These are phyloP conservation scores for Verticillium dahliae DNA, from an alignment of 2,329 filamentous ascomycete genomes.

Conservation along the genomic window DNA sequence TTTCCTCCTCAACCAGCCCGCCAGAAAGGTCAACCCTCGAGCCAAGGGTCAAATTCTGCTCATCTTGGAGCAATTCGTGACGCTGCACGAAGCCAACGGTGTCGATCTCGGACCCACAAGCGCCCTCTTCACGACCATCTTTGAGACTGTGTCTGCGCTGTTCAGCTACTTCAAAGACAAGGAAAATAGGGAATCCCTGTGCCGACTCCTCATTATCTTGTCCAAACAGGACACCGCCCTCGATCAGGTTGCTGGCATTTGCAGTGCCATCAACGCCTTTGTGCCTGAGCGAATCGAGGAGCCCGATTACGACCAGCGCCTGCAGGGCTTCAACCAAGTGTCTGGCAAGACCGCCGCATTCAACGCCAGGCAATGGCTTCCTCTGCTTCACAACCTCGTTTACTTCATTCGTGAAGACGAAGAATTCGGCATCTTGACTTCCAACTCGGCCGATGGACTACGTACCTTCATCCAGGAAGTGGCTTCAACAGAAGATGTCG, in stretches of 20 bases:
- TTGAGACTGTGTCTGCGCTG: constrained; percentile 67
- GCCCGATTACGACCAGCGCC: constrained; percentile 78
- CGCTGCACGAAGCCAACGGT: constrained; percentile 50
- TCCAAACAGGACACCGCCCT: constrained; percentile 57
- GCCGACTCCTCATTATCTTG: constrained; percentile 65
- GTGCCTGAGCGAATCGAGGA: constrained; percentile 68
- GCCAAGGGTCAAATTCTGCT: constrained; percentile 76
- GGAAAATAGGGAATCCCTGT: constrained; percentile 66
- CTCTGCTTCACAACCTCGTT: constrained; percentile 81
- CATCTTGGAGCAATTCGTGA: constrained; percentile 76
- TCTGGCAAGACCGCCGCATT: constrained; percentile 55
- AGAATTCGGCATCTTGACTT: constrained; percentile 75
- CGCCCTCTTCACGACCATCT: constrained; percentile 56
- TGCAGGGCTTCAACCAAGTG: constrained; percentile 69
- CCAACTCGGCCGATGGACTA: constrained; percentile 75
- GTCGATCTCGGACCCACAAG: constrained; percentile 8
- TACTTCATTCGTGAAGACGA: constrained; percentile 82
- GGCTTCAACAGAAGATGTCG: constrained; percentile 26
- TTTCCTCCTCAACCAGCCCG: constrained; percentile 79
- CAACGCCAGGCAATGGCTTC: constrained; percentile 72
- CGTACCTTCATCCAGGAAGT: constrained; percentile 69
- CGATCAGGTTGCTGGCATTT: constrained; percentile 60
- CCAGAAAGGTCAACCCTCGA: constrained; percentile 71
- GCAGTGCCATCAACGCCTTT: constrained; percentile 75
- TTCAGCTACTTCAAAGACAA: constrained; percentile 89